phyloP scores from a whole-genome alignment of 2,329 filamentous ascomycete species.

The Triangularia verruculosa region DNA sequence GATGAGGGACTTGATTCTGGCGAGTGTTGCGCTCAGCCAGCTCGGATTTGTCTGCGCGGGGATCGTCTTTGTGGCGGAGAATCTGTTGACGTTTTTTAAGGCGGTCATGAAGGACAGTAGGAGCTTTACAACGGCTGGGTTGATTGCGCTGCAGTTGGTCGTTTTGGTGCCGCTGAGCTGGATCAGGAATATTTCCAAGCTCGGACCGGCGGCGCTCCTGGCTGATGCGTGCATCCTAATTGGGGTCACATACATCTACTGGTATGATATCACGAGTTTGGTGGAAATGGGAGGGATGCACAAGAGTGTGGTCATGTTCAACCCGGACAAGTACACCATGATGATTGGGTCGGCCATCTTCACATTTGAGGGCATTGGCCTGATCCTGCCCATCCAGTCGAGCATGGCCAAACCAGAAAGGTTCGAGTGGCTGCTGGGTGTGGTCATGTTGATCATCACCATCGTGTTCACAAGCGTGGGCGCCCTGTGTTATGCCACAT shows the following conservation, averaged over 20 bases:
- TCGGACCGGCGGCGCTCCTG: slow-evolving; percentile 65
- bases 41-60: slow-evolving; percentile 76
- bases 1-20: slow-evolving; percentile 64
- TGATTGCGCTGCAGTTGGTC: slow-evolving; percentile 66
- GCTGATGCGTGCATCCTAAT: slow-evolving; percentile 71
- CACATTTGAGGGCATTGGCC: slow-evolving; percentile 74
- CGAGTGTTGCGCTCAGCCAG: slow-evolving; percentile 70
- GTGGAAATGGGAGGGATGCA: slow-evolving; percentile 51
- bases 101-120: slow-evolving; percentile 53
- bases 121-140: slow-evolving; percentile 50
- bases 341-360: slow-evolving; percentile 74
- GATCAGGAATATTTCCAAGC: slow-evolving; percentile 72
- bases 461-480: slow-evolving; percentile 70
- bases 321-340: slow-evolving; percentile 64
- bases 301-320: slow-evolving; percentile 64
- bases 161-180: slow-evolving; percentile 64
- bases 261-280: slow-evolving; percentile 61
- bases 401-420: slow-evolving; percentile 69
- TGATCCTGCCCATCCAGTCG: slow-evolving; percentile 73
- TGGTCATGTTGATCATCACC: slow-evolving; percentile 72
- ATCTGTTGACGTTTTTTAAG: slow-evolving; percentile 63
- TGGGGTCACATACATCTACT: slow-evolving; percentile 70
- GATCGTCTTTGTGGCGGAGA: slow-evolving; percentile 75
- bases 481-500: slow-evolving; percentile 70
- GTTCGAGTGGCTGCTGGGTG: slow-evolving; percentile 62